Conservation (phyloP, 805 yeast genomes). For the Candida suzukii region DNA sequence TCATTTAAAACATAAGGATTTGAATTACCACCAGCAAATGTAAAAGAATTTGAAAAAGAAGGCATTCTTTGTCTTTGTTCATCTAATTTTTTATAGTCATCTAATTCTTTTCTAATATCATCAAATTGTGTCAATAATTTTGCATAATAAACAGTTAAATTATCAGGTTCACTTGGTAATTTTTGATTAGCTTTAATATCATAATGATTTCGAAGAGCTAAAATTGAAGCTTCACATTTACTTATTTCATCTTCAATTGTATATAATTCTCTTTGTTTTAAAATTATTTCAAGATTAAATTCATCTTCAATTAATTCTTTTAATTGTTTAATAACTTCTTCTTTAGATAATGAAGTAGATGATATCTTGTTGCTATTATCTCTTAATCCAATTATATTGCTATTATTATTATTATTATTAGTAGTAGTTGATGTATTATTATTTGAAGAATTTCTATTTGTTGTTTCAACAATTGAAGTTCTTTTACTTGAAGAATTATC, state of each 20-base stretch:
- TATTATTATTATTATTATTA: neutral
- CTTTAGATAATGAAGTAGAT: neutral
- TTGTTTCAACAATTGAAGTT: neutral
- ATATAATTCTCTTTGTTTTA: conserved; percentile 51
- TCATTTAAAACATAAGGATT: neutral
- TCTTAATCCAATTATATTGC: neutral
- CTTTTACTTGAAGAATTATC: neutral
- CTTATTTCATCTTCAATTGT: conserved; percentile 46
- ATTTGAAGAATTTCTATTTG: no score
- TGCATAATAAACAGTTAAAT: conserved; percentile 35
- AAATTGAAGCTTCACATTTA: conserved; percentile 52
- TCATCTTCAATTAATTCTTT: conserved; percentile 31
- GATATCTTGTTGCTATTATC: no score
- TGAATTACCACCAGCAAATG: neutral
- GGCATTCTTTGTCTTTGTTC: conserved; percentile 2
- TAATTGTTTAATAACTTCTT: conserved; percentile 14
- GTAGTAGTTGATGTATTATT: neutral
- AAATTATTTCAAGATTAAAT: conserved; percentile 51
- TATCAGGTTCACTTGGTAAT: conserved; percentile 36
- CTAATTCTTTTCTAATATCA: conserved; percentile 10
- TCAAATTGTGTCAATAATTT: conserved; percentile 15
- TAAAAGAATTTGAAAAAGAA: neutral
- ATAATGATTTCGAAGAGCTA: conserved; percentile 39
- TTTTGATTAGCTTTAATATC: conserved; percentile 33
- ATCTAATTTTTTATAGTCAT: neutral